Evolutionary conservation across 345 rosid genomes (phyloP), one percentile per base, ranked within the genome.

Genomic region (Xanthoceras sorbifolium): DNA sequence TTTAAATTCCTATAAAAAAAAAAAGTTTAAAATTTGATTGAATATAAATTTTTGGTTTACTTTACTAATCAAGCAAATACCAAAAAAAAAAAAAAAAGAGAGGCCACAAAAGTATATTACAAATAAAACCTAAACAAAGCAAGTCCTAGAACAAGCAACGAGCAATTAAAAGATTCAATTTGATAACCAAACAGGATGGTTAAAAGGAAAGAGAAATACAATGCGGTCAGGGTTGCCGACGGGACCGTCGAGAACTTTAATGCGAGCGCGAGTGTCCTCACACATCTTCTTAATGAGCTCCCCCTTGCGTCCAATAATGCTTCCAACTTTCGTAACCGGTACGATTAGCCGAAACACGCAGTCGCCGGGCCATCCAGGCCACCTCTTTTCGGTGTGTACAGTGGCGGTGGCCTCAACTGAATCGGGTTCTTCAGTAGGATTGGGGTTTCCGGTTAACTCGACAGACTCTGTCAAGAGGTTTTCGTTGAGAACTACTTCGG

Each of bases 361-460:
- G 82, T 89, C 81, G 0, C 98, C 98, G 0, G 98, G 98, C 97
- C 97, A 94, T 28, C 97, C 94, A 12, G 93, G 95, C 98, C 98
- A 93, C 79, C 72, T 77, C 54, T 85, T 90, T 72, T 85, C 89
- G 4, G 38, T 77, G 60, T 77, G 3, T 32, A 62, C 67, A 36
- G 40, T 50, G 0, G 69, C 32, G 17, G 6, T n/a, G 9, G n/a
- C 36, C 54, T 3, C 22, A 12, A 18, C 61, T 4, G 31, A 55
- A 31, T 36, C 75, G 4, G 75, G 23, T 28, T 60, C 70, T 1
- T 50, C 55, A 34, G 32, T 31, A 4, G 14, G 65, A 5, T 61
- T 34, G 25, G 69, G 29, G 17, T 48, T 66, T 36, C 42, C 76
- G 0, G 25, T 29, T 36, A 23, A 38, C 25, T 18, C 34, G 9